Base-by-base conservation (phyloP, 139 green algal species). In the Zygnema cylindricum region DNA sequence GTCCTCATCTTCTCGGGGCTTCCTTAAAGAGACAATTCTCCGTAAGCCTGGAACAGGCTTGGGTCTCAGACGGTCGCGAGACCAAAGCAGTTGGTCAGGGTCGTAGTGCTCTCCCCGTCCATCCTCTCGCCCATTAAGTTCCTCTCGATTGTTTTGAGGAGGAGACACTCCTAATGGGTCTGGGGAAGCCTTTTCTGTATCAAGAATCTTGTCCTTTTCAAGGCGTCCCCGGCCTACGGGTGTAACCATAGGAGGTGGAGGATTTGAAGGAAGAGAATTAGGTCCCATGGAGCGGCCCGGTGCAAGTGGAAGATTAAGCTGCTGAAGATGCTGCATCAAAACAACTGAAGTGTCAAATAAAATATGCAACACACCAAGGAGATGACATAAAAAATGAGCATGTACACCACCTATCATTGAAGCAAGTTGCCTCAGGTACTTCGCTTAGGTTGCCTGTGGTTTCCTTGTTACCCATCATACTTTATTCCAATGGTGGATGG, bases 11-110 rank as follows among this genome's bases (percentile, higher is more conserved):
- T 63, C 7, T 16, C 49, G 49, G 16, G 49, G 49, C 16, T 16
- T 7, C 49, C 7, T 63, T 16, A 63, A 63, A 63, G 49, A 63
- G 49, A 16, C 49, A 63, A 54, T 2, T 43, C 83, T 36, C 16
- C 79, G 36, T 86, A 2, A 84, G 30, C 77, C 77, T 7, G 33
- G 77, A 22, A 7, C 35, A 73, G 79, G 32, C 54, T 63, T 88
- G 23, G 36, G 25, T 43, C 83, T 7, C 63, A 73, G 43, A 23
- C 22, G 23, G 35, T 82, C 35, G 2, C 36, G 43, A 43, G 55
- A 79, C 85, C 85, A 89, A 0, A 89, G 85, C 2, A 43, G 75
- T 73, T 85, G 36, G n/a, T 89, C 85, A 22, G 85, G 85, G 40
- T 89, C 85, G 21, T 87, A 87, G 55, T 81, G 43, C 0, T 87